Conservation (phyloP, 768 basidiomycete genomes). For the Macrolepiota fuliginosa region DNA sequence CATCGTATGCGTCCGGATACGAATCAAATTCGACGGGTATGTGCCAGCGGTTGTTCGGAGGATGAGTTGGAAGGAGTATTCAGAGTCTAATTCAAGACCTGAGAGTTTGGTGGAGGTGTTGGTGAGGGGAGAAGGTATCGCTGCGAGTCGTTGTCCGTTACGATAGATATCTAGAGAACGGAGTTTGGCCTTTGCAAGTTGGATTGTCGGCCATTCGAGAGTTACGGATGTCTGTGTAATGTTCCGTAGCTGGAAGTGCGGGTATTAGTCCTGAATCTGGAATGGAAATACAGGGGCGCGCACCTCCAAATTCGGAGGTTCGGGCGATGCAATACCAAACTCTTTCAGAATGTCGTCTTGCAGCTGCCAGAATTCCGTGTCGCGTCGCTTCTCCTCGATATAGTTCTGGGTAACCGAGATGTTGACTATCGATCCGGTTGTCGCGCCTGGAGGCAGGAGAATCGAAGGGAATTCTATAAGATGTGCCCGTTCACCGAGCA, state of each 20-base stretch:
- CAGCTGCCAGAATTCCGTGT: conserved; percentile 79
- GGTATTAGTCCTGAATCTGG: not conserved
- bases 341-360: conserved; percentile 77
- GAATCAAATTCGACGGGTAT: conserved; percentile 79
- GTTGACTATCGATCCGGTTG: conserved; percentile 94
- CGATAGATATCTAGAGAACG: conserved; percentile 91
- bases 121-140: conserved; percentile 76
- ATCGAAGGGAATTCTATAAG: conserved; percentile 98
- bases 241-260: conserved; percentile 68
- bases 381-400: conserved; percentile 78
- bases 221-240: conserved; percentile 97
- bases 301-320: conserved; percentile 74
- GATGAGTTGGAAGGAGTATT: conserved; percentile 93
- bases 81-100: conserved; percentile 74
- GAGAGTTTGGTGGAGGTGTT: conserved; percentile 91
- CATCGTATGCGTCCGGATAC: conserved; percentile 90
- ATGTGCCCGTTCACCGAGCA: conserved; percentile 91
- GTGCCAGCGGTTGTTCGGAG: conserved; percentile 92
- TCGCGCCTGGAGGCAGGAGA: conserved; percentile 87
- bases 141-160: conserved; percentile 83
- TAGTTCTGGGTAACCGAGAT: conserved; percentile 92
- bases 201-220: conserved; percentile 88
- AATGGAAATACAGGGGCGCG: conserved; percentile 15
- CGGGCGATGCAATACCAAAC: conserved; percentile 69
- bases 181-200: conserved; percentile 83